Base-by-base conservation (phyloP, 1,284 basidiomycete genomes). In the Ustilago loliicola region DNA sequence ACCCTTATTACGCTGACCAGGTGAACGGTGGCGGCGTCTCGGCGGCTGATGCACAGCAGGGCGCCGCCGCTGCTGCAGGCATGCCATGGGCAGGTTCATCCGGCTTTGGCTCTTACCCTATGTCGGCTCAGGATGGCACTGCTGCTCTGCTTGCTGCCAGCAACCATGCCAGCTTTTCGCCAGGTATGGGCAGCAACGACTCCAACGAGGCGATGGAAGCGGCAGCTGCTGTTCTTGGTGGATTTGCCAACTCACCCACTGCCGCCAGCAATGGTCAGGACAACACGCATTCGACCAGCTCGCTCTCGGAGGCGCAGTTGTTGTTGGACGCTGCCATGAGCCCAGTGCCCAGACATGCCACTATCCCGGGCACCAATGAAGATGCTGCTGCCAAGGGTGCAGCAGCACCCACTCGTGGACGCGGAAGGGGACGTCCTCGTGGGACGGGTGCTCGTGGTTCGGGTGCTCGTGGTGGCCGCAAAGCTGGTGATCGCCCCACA, bases 151-250 rank as follows among this genome's bases (percentile, higher is more conserved):
- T 79, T 13, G 77, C 77, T 27, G 77, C 77, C 29, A 79, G 77
- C 68, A 68, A 69, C 30, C 76, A 78, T 51, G 54, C 72, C 60
- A 36, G 63, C 53, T 75, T 79, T 66, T 71, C 72, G 54, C 72
- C 77, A 1, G 66, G 66, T n/a, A 68, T 79, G 65, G 65, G 61
- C 29, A 66, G 68, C 54, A 74, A 66, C 57, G 77, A 79, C 62
- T 79, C 77, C 55, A 79, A 79, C 53, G 77, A 79, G 27, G 77
- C 77, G 0, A 75, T 79, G 61, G 72, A 79, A 48, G 77, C 77
- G 1, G 77, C 77, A 4, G 77, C 77, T 10, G 77, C 77, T 21
- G 77, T 79, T 29, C 72, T 79, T 2, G 77, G 77, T 40, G 77
- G 77, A 25, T 79, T 79, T 27, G 63, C 71, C 58, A 74, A 70